These are phyloP conservation scores for Penicillium atrosanguineum DNA, from an alignment of 495 filamentous ascomycete species.

Conservation along the genomic window DNA sequence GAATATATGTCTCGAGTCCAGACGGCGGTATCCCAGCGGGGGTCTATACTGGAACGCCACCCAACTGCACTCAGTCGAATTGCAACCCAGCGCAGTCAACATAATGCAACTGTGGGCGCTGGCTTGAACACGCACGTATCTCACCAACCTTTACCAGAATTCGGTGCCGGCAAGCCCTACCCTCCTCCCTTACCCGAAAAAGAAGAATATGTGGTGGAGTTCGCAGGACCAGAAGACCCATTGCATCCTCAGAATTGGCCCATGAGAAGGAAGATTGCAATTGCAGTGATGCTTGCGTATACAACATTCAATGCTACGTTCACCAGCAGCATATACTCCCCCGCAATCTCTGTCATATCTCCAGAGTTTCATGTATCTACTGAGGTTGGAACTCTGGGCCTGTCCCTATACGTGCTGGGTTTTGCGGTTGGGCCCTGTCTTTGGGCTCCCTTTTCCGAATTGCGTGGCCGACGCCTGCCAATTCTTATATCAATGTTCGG, in stretches of 20 bases:
- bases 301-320: constrained; percentile 77
- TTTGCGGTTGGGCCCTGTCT: constrained; percentile 60
- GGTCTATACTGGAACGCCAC: constrained; percentile 61
- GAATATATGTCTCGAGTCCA: constrained; percentile 55
- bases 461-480: constrained; percentile 59
- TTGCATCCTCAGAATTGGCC: constrained; percentile 84
- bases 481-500: constrained; percentile 48
- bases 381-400: constrained; percentile 55
- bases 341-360: constrained; percentile 47
- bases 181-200: constrained; percentile 68
- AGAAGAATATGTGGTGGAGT: constrained; percentile 88
- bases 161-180: constrained; percentile 75
- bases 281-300: constrained; percentile 71
- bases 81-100: constrained; percentile 70
- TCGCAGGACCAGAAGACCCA: constrained; percentile 67
- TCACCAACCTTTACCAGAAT: constrained; percentile 55
- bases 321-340: constrained; percentile 55
- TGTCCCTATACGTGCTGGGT: constrained; percentile 59
- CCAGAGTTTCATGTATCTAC: constrained; percentile 49
- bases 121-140: constrained; percentile 48
- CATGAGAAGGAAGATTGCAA: constrained; percentile 68
- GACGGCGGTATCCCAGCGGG: constrained; percentile 51
- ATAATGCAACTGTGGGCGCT: constrained; percentile 71
- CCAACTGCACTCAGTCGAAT: constrained; percentile 75
- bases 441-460: constrained; percentile 66